Conservation (phyloP, 768 basidiomycete species). For the Termitomyces sp. region DNA sequence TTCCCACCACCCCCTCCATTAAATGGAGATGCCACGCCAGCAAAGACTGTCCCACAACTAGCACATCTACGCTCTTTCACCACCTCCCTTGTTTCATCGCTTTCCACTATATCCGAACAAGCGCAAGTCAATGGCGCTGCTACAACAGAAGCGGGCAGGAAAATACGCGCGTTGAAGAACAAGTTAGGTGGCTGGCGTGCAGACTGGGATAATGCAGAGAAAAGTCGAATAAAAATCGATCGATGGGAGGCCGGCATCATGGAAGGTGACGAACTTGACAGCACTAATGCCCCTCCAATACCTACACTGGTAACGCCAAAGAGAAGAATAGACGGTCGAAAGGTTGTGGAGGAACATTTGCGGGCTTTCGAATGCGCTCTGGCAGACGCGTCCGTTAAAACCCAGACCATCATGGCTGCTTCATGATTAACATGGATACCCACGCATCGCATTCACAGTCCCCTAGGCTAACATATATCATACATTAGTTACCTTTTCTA, state of each 20-base stretch:
- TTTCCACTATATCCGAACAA: conserved; percentile 78
- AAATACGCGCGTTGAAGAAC: conserved; percentile 81
- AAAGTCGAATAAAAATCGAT: conserved; percentile 69
- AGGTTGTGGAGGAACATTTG: conserved; percentile 72
- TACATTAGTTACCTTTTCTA: conserved; percentile 20
- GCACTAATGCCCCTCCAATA: conserved; percentile 19
- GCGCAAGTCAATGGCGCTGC: conserved; percentile 85
- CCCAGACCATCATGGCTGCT: conserved; percentile 72
- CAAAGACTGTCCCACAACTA: conserved; percentile 58
- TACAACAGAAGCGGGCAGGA: conserved; percentile 80
- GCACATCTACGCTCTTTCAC: conserved; percentile 70
- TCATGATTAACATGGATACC: conserved; percentile 32
- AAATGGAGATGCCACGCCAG: conserved; percentile 47
- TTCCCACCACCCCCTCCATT: conserved; percentile 47
- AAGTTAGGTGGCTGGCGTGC: conserved; percentile 73
- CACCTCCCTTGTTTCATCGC: conserved; percentile 64
- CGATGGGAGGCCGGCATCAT: conserved; percentile 68
- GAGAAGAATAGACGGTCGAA: conserved; percentile 60
- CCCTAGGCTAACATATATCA: conserved; percentile 22
- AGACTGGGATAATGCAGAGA: conserved; percentile 83
- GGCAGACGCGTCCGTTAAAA: conserved; percentile 67
- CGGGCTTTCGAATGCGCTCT: conserved; percentile 69
- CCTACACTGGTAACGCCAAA: conserved; percentile 21
- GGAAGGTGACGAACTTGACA: conserved; percentile 31
- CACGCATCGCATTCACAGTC: conserved; percentile 11